Conservation (phyloP, 2,329 filamentous ascomycete genomes). For the Amesomyces nigricolor region DNA sequence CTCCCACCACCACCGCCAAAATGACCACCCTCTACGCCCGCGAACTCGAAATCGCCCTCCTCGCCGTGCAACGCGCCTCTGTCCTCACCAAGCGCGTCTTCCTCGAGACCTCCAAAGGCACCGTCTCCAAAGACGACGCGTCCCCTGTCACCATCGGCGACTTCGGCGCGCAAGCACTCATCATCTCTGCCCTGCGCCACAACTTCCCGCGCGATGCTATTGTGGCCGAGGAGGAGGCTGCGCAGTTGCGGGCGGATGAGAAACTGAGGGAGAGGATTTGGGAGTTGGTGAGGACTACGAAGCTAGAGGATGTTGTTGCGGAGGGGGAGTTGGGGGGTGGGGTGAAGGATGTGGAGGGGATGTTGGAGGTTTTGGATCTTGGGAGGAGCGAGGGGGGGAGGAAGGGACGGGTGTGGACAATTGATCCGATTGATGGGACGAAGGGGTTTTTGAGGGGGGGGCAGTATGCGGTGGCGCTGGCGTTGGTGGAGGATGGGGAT, state of each 20-base stretch:
- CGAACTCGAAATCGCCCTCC: conserved; percentile 72
- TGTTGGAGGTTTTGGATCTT: conserved; percentile 62
- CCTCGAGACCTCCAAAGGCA: conserved; percentile 21
- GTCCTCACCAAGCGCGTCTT: conserved; percentile 45
- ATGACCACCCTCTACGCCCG: conserved; percentile 49
- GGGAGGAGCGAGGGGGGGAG: conserved; percentile 66
- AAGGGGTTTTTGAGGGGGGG: conserved; percentile 95
- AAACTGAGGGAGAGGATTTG: conserved; percentile 44
- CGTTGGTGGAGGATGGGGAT: conserved; percentile 84
- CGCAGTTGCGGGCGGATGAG: conserved; percentile 40
- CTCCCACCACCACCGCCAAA: neutral
- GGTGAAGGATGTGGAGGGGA: conserved; percentile 57
- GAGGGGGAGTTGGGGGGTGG: conserved; percentile 59
- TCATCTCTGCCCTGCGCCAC: conserved; percentile 45
- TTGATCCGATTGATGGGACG: conserved; percentile 96
- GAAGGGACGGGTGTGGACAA: conserved; percentile 82
- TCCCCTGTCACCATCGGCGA: conserved; percentile 53
- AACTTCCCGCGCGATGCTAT: conserved; percentile 49
- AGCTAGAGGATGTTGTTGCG: conserved; percentile 59
- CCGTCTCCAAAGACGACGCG: conserved; percentile 24
- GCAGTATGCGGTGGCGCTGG: conserved; percentile 94
- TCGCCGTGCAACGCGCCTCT: conserved; percentile 72
- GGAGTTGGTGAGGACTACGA: conserved; percentile 45
- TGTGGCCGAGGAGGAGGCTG: conserved; percentile 52
- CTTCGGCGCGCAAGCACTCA: conserved; percentile 54